Evolutionary conservation across 768 basidiomycete genomes (phyloP).

Genomic region (Serendipita sp.): DNA sequence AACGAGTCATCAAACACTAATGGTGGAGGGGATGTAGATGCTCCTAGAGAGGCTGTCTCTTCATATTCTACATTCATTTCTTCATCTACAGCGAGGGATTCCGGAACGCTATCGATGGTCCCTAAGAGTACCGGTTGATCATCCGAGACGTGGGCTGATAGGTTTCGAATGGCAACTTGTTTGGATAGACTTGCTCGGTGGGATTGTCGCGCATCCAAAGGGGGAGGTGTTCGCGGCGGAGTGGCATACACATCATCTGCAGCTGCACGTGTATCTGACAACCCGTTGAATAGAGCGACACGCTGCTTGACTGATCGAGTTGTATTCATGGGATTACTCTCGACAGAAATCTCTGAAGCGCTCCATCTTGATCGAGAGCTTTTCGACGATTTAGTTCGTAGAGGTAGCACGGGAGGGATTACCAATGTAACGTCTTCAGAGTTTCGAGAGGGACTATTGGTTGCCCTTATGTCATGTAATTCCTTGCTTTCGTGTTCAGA

Average conservation of each 20-base stretch:
- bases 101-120: too few relatives aligned
- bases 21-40: too few relatives aligned
- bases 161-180: background rate
- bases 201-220: background rate
- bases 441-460: background rate
- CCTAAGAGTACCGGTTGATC: too few relatives aligned
- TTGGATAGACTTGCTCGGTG: background rate
- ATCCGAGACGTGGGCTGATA: too few relatives aligned
- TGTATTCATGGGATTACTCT: background rate
- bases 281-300: background rate
- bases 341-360: background rate
- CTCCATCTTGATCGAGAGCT: background rate
- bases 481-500: background rate
- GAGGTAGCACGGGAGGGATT: background rate
- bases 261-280: background rate
- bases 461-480: background rate
- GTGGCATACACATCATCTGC: background rate
- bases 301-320: background rate
- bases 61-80: too few relatives aligned
- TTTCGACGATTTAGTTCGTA: background rate
- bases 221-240: background rate
- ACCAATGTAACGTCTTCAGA: background rate
- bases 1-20: background rate
- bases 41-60: too few relatives aligned
- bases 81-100: too few relatives aligned